Evolutionary conservation across 1,139 yeast species (phyloP).

Genomic region (Debaryomyces robertsiae): DNA sequence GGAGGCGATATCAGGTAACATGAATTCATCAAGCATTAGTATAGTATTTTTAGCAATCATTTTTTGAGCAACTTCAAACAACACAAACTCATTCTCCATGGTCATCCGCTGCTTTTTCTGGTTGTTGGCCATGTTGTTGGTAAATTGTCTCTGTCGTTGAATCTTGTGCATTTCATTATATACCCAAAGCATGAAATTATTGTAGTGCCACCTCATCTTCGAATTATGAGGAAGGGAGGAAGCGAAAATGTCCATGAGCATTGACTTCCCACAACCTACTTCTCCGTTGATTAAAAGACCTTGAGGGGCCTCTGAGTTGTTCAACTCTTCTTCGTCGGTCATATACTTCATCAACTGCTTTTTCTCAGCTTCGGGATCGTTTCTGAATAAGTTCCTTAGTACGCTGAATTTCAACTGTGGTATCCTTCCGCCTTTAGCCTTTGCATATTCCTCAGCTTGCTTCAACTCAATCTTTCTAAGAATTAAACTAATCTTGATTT

Average conservation of each 20-base stretch:
- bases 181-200: conserved; percentile 69
- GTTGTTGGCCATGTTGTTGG: conserved; percentile 32
- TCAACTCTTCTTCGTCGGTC: conserved; percentile 64
- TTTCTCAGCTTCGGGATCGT: conserved; percentile 32
- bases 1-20: conserved; percentile 72
- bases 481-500: conserved; percentile 48
- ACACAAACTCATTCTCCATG: conserved; percentile 63
- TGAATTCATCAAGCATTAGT: conserved; percentile 69
- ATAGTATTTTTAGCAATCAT: conserved; percentile 63
- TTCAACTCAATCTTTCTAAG: conserved; percentile 50
- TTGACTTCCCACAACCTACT: conserved; percentile 76
- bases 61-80: conserved; percentile 68
- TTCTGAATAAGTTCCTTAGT: conserved; percentile 25
- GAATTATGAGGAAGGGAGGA: conserved; percentile 61
- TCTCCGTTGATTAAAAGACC: conserved; percentile 71
- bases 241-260: conserved; percentile 75
- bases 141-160: conserved; percentile 43
- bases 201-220: conserved; percentile 73
- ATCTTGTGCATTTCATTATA: conserved; percentile 62
- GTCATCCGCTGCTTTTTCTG: conserved; percentile 35
- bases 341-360: conserved; percentile 48
- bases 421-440: conserved; percentile 13
- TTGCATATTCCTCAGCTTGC: conserved; percentile 25
- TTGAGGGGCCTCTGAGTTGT: conserved; percentile 59
- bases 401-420: conserved; percentile 21